A percentile compares a stretch with the other conserved stretches of the same genome.
Evolutionary conservation across 1,284 basidiomycete genomes (phyloP).

Genomic region (Schizophyllum amplum): DNA sequence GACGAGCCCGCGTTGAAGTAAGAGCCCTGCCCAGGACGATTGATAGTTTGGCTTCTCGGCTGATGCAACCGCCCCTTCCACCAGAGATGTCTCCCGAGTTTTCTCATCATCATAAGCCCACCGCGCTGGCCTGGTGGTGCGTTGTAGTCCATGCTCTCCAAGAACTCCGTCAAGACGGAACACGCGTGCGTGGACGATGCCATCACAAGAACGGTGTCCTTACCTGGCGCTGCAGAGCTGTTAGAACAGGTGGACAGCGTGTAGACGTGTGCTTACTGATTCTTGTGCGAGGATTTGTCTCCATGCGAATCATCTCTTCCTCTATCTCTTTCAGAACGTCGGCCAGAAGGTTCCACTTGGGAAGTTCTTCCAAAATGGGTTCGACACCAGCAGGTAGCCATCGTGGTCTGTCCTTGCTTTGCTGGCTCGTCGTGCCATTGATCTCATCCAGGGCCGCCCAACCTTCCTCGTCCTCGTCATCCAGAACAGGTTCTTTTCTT

Average conservation of each 20-base stretch:
- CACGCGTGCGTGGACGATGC: conserved; percentile 77
- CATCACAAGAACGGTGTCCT: conserved; percentile 83
- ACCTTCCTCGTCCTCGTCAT: conserved; percentile 56
- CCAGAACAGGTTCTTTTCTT: conserved; percentile 24
- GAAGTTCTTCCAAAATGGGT: conserved; percentile 87
- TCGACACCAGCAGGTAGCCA: conserved; percentile 81
- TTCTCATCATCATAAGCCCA: conserved; percentile 70
- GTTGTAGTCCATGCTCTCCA: conserved; percentile 55
- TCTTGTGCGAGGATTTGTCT: conserved; percentile 27
- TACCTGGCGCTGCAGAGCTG: conserved; percentile 42
- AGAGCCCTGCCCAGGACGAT: no score
- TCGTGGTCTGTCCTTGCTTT: conserved; percentile 20
- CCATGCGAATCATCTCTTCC: conserved; percentile 68
- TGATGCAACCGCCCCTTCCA: conserved; percentile 63
- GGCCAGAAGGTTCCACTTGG: conserved; percentile 87
- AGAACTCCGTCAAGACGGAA: conserved; percentile 69
- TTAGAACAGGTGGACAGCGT: conserved; percentile 3
- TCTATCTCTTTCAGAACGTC: conserved; percentile 91
- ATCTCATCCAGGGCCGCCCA: conserved; percentile 65
- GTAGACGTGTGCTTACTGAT: conserved; percentile 14
- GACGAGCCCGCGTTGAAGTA: not conserved
- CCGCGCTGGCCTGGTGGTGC: conserved; percentile 55
- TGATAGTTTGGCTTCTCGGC: conserved; percentile 25
- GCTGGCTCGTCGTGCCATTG: conserved; percentile 29
- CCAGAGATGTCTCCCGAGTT: conserved; percentile 66